Percentiles rank a stretch among this genome's conserved stretches.
phyloP scores from a whole-genome alignment of 805 yeast genomes.

The Saccharomycopsis sp. region DNA sequence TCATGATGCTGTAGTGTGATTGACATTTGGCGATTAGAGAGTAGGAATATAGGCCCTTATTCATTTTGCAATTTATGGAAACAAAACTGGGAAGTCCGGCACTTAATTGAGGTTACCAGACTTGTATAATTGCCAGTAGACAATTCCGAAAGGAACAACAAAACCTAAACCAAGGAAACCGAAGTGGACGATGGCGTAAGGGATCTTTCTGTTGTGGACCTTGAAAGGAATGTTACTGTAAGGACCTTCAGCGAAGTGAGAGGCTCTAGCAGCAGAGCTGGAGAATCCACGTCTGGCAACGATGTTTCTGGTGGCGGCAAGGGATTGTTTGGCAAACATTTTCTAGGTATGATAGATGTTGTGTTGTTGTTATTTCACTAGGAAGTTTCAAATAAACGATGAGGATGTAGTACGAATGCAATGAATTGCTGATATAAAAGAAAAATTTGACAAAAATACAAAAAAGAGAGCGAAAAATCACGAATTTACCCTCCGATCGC shows the following conservation, averaged over 20 bases:
- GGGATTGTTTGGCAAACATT: slow-evolving; percentile 31
- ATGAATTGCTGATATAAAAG: neutral
- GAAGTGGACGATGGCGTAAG: slow-evolving; percentile 77
- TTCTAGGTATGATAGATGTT: slow-evolving; percentile 5
- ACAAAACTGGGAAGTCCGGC: neutral
- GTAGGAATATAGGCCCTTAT: neutral
- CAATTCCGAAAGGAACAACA: slow-evolving; percentile 71
- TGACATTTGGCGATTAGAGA: neutral
- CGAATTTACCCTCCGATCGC: neutral
- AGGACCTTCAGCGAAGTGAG: slow-evolving; percentile 69
- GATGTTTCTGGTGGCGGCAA: slow-evolving; percentile 26
- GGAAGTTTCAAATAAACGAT: neutral
- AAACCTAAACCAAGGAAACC: slow-evolving; percentile 67
- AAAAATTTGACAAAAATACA: neutral
- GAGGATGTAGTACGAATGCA: neutral
- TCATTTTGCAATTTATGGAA: neutral
- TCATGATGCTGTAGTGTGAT: neutral
- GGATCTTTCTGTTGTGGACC: slow-evolving; percentile 89
- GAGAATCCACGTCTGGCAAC: slow-evolving; percentile 44
- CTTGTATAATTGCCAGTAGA: slow-evolving; percentile 81
- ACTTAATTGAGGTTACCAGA: slow-evolving; percentile 42
- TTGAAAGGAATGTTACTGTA: slow-evolving; percentile 92
- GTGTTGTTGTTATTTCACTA: neutral
- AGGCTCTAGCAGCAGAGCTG: slow-evolving; percentile 41
- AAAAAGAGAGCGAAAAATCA: neutral